Evolutionary conservation across 305 asterid genomes (phyloP).

Genomic region (Fraxinus baroniana): DNA sequence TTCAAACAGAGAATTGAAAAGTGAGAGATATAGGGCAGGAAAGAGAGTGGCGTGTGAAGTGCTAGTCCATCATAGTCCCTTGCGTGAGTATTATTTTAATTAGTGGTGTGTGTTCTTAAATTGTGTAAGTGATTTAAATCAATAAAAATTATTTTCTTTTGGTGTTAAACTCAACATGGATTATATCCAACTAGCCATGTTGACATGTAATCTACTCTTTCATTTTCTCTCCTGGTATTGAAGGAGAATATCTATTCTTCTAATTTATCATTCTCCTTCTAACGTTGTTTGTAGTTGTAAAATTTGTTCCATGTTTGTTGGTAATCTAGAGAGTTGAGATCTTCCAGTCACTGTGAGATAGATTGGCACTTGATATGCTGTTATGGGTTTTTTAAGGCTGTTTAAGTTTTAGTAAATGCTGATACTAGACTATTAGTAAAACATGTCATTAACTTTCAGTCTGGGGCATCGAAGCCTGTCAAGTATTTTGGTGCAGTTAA

Average conservation of each 20-base stretch:
- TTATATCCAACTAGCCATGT: background rate
- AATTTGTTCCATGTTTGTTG: background rate
- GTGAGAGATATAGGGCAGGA: background rate
- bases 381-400: background rate
- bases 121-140: background rate
- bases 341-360: background rate
- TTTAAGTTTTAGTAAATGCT: background rate
- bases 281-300: background rate
- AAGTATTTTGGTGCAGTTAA: background rate
- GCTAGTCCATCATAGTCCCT: background rate
- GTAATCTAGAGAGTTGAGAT: background rate
- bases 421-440: background rate
- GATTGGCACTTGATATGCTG: background rate
- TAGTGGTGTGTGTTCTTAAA: background rate
- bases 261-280: background rate
- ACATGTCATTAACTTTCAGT: background rate
- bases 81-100: background rate
- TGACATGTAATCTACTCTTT: background rate
- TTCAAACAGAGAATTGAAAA: background rate
- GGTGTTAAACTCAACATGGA: background rate
- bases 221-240: background rate
- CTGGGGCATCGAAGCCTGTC: background rate
- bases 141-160: background rate
- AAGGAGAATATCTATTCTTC: background rate
- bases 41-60: background rate